Base-by-base conservation (phyloP, 2,329 filamentous ascomycete species). In the Purpureocillium lavendulum region DNA sequence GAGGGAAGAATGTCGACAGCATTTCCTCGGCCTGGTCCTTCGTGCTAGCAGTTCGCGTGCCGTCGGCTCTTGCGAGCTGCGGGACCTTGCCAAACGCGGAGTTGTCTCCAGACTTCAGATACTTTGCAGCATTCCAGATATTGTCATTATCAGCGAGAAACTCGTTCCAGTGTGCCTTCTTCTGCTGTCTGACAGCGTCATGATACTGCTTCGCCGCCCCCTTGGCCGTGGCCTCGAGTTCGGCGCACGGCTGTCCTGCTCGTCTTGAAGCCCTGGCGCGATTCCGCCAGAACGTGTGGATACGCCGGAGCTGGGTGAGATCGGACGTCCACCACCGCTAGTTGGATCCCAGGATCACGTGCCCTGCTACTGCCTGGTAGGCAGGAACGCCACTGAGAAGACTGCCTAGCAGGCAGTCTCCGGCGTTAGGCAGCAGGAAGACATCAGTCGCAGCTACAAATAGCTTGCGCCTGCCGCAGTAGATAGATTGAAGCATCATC, bases 261-360 rank as follows among this genome's bases (percentile, higher is more conserved):
- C 45, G 43, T 39, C 38, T 49, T 36, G 7, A 31, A 18, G 48
- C 37, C 35, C 51, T 48, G n/a, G 51, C 51, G 13, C 40, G 45
- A 38, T 54, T 58, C 24, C 50, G 52, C 49, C 43, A 58, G 31
- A 51, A 49, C 9, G 47, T 54, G 40, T 58, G 48, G 21, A 55
- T 48, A 21, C 38, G 40, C 10, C 48, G 50, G 7, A 59, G 48
- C 35, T 55, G 45, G 12, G 49, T 57, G 1, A 58, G 47, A 36
- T 58, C 49, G 4, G 38, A 44, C 8, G 47, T 53, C 53, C 49
- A 59, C 53, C 47, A 60, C 32, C 53, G 43, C 41, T 59, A n/a
- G n/a, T n/a, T n/a, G n/a, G n/a, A n/a, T n/a, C n/a, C n/a, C n/a
- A n/a, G n/a, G n/a, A n/a, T n/a, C n/a, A n/a, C n/a, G n/a, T n/a